These are phyloP conservation scores for Fagopyrum tataricum DNA, from an alignment of 148 eudicot genomes.

Conservation along the genomic window DNA sequence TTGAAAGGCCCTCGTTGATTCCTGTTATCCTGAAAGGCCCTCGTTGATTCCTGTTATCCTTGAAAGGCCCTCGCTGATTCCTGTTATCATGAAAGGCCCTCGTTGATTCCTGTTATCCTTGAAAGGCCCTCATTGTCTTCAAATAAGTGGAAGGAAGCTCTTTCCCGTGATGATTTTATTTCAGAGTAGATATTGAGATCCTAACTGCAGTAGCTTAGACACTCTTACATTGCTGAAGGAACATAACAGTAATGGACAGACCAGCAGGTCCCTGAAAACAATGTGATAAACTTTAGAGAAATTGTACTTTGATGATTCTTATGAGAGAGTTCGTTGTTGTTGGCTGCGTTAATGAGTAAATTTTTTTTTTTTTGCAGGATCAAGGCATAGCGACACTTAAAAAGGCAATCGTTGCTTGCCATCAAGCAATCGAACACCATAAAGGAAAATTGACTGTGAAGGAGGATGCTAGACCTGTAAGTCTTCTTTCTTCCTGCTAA, in stretches of 20 bases:
- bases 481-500: conserved; percentile 1
- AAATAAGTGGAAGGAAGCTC: too few species aligned
- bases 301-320: background rate
- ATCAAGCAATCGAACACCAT: conserved; percentile 64
- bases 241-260: background rate
- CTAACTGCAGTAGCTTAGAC: background rate
- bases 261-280: background rate
- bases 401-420: conserved; percentile 76
- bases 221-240: background rate
- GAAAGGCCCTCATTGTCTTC: too few species aligned
- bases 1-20: too few species aligned
- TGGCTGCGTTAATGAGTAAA: too few species aligned
- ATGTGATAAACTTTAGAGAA: background rate
- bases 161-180: too few species aligned
- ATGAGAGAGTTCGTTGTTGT: background rate
- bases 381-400: conserved; percentile 80
- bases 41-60: too few species aligned
- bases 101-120: too few species aligned
- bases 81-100: too few species aligned
- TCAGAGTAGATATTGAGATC: background rate
- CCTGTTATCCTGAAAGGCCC: too few species aligned
- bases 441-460: conserved; percentile 83
- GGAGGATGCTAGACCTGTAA: conserved; percentile 93
- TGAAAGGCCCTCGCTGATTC: too few species aligned
- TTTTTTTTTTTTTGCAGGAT: conserved; percentile 36